Evolutionary conservation across 495 filamentous ascomycete species (phyloP).

Genomic region (Lophium mytilinum): DNA sequence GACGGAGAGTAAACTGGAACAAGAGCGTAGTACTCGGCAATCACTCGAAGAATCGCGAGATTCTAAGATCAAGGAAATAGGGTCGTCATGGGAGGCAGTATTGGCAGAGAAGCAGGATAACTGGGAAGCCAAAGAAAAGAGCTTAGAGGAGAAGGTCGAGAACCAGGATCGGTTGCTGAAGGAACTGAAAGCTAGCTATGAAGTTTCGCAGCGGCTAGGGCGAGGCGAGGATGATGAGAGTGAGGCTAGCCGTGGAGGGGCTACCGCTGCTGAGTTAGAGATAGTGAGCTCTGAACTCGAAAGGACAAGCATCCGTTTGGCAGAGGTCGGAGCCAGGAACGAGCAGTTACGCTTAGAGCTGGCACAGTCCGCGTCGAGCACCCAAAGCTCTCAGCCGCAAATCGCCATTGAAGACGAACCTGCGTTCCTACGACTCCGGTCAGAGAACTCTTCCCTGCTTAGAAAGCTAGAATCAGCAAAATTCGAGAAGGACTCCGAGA

Average conservation of each 20-base stretch:
- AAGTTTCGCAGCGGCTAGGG: constrained; percentile 86
- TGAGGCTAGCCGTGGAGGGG: constrained; percentile 45
- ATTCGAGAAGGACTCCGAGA: constrained; percentile 72
- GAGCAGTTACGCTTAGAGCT: constrained; percentile 87
- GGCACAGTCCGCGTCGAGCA: constrained; percentile 74
- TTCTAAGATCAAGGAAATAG: constrained; percentile 71
- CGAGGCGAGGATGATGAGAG: constrained; percentile 54
- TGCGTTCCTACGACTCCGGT: constrained; percentile 70
- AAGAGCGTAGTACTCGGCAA: constrained; percentile 63
- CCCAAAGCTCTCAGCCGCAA: constrained; percentile 46
- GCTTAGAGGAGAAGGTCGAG: constrained; percentile 84
- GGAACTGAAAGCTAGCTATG: constrained; percentile 93
- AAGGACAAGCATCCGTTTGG: constrained; percentile 74
- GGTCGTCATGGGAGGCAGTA: constrained; percentile 85
- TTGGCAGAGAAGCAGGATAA: constrained; percentile 91
- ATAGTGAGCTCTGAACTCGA: constrained; percentile 88
- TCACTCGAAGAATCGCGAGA: constrained; percentile 71
- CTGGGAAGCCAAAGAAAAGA: constrained; percentile 91
- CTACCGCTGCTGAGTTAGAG: constrained; percentile 84
- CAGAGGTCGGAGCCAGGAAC: constrained; percentile 88
- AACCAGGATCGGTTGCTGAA: constrained; percentile 87
- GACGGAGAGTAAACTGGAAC: constrained; percentile 64
- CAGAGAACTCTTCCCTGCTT: constrained; percentile 85
- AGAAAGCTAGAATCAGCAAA: constrained; percentile 76
- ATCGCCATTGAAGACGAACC: constrained; percentile 70